Percentiles rank a stretch among this genome's conserved stretches.
Evolutionary conservation across 176 grass and related monocot genomes (phyloP).

Genomic region (Eragrostis nindensis): DNA sequence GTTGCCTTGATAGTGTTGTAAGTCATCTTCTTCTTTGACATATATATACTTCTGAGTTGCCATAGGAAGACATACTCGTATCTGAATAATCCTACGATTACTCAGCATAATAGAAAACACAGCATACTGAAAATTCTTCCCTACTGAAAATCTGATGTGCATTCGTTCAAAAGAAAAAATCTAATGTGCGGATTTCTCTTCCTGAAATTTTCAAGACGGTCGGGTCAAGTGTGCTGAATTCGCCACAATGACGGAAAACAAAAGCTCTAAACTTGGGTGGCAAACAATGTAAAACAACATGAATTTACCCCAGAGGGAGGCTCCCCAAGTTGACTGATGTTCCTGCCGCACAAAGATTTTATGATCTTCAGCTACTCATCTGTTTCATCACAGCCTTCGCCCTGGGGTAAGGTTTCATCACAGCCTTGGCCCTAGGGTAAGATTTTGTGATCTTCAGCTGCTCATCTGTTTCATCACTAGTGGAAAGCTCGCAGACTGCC

Average conservation of each 20-base stretch:
- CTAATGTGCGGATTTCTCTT: neutral
- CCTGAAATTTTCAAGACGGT: conserved; percentile 50
- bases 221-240: conserved; percentile 62
- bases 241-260: conserved; percentile 60
- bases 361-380: neutral
- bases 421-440: neutral
- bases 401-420: neutral
- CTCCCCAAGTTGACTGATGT: conserved; percentile 47
- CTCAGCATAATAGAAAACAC: neutral
- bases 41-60: neutral
- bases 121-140: neutral
- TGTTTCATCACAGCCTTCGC: neutral
- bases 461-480: neutral
- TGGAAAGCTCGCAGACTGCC: neutral
- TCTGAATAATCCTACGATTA: neutral
- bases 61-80: neutral
- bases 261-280: conserved; percentile 37
- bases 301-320: conserved; percentile 49
- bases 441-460: conserved; percentile 15
- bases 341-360: conserved; percentile 13
- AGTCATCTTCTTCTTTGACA: neutral
- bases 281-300: conserved; percentile 47
- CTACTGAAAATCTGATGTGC: neutral
- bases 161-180: too few relatives aligned
- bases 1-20: too few relatives aligned